Evolutionary conservation across 2,329 filamentous ascomycete species (phyloP), one percentile per base, ranked within the genome.

Genomic region (Neofusicoccum umdonicola): DNA sequence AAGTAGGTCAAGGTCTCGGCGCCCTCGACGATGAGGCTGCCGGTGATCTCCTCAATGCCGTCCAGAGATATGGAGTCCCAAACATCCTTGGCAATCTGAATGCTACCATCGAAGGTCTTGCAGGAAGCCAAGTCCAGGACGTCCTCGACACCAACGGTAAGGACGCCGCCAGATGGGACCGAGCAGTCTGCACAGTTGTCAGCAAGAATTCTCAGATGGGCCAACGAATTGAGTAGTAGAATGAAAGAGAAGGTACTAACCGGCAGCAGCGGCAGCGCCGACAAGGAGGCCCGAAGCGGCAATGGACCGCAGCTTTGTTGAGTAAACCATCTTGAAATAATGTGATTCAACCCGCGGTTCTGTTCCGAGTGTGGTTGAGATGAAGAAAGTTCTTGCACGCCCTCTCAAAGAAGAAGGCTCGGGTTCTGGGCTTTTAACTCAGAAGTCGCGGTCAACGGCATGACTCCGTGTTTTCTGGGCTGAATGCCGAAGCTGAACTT

Each of bases 51-150:
- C 45, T 62, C 58, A 19, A 62, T 31, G 34, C 58, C 58, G 12
- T 62, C 58, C 6, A 62, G 58, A 12, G 34, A 31, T 37, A 62
- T 50, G 19, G 45, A 50, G 45, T 50, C 58, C 45, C 45, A 62
- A 19, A 39, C 44, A n/a, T 62, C 58, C 34, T 87, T 39, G 8
- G 58, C 17, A 37, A 62, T 62, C 45, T 34, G 31, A 39, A 51
- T 51, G 58, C 44, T 62, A 9, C 58, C 58, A 12, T 50, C 42
- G 15, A 62, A 62, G 13, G 58, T 62, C 47, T 50, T 50, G 58
- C 58, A 62, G 19, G 58, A 39, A 31, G 58, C 35, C n/a, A 62
- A 17, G 17, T 41, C 45, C 11, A 51, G 34, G 11, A 35, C 58
- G 9, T 62, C 44, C 22, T 51, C 58, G 6, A 51, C 34, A 11